phyloP scores from a whole-genome alignment of 306 rosid genomes.

The Oxytropis ochrocephala region DNA sequence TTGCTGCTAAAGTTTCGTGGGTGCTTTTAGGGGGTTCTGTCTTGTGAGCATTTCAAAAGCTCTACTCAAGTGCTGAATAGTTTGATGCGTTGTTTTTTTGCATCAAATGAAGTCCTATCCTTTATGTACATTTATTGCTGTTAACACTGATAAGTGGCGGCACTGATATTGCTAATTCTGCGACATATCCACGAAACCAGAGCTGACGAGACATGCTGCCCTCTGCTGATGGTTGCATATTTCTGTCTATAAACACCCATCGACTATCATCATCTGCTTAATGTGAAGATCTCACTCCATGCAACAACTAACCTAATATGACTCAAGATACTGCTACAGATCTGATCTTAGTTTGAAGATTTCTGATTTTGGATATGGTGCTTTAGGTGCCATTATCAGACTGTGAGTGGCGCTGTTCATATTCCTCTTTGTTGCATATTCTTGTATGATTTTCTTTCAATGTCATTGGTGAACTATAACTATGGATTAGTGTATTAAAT shows the following conservation, averaged over 20 bases:
- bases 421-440: conserved; percentile 18
- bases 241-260: conserved; percentile 24
- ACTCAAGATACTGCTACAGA: conserved; percentile 2
- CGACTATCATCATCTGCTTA: conserved; percentile 2
- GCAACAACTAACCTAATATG: conserved; percentile 34
- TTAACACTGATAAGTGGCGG: conserved; percentile 32
- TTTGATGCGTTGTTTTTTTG: conserved; percentile 25
- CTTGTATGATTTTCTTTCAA: conserved; percentile 12
- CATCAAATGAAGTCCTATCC: conserved; percentile 36
- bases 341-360: conserved; percentile 18
- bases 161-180: conserved; percentile 44
- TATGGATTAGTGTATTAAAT: not conserved
- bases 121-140: conserved; percentile 35
- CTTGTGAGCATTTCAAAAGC: conserved; percentile 46
- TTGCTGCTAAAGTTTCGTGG: conserved; percentile 15
- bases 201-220: conserved; percentile 26
- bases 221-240: conserved; percentile 42
- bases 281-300: conserved; percentile 24
- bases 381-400: not conserved
- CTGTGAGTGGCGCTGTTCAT: not conserved
- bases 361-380: not conserved
- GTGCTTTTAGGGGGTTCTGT: conserved; percentile 31
- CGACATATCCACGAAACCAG: conserved; percentile 23
- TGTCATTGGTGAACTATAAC: not conserved
- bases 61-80: conserved; percentile 34